Evolutionary conservation across 2,329 filamentous ascomycete species (phyloP).

Genomic region (Cercospora beticola): DNA sequence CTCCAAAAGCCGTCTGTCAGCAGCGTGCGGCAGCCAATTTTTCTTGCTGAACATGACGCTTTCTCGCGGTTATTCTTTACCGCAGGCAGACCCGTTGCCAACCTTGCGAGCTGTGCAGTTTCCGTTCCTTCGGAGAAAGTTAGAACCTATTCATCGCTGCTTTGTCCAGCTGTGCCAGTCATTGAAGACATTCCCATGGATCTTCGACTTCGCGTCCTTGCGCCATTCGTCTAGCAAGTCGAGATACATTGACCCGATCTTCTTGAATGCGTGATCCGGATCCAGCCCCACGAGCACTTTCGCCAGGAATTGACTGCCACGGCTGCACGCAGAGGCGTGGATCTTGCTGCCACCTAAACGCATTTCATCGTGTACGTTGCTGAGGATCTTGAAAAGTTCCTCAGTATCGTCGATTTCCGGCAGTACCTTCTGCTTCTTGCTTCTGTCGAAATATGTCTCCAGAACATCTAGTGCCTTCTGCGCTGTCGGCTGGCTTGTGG

Average conservation of each 20-base stretch:
- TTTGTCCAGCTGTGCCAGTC: constrained; percentile 50
- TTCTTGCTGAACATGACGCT: neutral
- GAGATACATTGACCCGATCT: constrained; percentile 44
- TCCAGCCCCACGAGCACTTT: constrained; percentile 59
- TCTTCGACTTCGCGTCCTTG: constrained; percentile 41
- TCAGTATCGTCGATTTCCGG: constrained; percentile 34
- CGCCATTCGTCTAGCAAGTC: constrained; percentile 48
- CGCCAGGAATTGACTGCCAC: constrained; percentile 66
- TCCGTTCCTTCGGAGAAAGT: neutral
- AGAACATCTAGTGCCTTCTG: constrained; percentile 73
- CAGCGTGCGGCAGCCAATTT: neutral
- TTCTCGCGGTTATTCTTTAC: neutral
- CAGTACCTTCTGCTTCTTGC: constrained; percentile 48
- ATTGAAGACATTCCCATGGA: constrained; percentile 47
- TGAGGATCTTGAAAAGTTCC: constrained; percentile 60
- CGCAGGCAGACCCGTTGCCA: neutral
- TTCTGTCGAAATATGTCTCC: constrained; percentile 68
- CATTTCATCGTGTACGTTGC: constrained; percentile 67
- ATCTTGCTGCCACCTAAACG: constrained; percentile 63
- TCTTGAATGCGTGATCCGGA: constrained; percentile 37
- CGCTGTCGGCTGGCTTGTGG: constrained; percentile 70
- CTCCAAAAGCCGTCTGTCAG: neutral
- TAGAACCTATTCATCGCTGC: constrained; percentile 22
- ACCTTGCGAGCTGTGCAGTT: neutral
- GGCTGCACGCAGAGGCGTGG: constrained; percentile 73